Conservation (phyloP, 306 rosid genomes). For the Glycine soja region DNA sequence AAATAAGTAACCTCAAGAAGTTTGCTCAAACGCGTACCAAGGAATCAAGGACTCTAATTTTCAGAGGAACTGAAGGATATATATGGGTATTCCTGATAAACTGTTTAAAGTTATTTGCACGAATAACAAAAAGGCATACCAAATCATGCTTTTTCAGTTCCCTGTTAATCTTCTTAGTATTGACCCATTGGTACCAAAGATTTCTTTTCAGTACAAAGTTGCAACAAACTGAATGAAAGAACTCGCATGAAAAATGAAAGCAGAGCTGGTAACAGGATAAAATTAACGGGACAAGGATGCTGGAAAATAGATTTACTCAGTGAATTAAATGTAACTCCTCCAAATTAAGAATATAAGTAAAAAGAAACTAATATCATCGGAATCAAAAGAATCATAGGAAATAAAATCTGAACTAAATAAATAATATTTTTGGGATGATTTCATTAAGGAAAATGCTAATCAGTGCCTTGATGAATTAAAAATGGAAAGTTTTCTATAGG, state of each 20-base stretch:
- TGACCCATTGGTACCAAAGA: constrained; percentile 66
- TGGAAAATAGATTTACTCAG: constrained; percentile 4
- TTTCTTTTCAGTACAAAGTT: constrained; percentile 41
- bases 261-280: background rate
- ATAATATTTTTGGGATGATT: too few relatives aligned
- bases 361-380: background rate
- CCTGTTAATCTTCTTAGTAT: constrained; percentile 46
- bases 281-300: background rate
- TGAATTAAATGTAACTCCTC: background rate
- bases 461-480: too few relatives aligned
- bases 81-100: constrained; percentile 3
- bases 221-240: constrained; percentile 30
- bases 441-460: too few relatives aligned
- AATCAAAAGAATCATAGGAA: background rate
- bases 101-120: background rate
- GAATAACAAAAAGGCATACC: constrained; percentile 51
- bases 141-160: constrained; percentile 55
- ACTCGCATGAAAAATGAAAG: background rate
- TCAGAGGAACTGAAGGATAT: background rate
- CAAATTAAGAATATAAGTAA: background rate
- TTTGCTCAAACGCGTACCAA: constrained; percentile 9
- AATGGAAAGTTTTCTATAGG: too few relatives aligned
- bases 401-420: background rate
- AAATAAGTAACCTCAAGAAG: constrained; percentile 21
- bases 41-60: background rate